Base-by-base conservation (phyloP, 2,329 filamentous ascomycete species). In the Scedosporium aurantiacum region DNA sequence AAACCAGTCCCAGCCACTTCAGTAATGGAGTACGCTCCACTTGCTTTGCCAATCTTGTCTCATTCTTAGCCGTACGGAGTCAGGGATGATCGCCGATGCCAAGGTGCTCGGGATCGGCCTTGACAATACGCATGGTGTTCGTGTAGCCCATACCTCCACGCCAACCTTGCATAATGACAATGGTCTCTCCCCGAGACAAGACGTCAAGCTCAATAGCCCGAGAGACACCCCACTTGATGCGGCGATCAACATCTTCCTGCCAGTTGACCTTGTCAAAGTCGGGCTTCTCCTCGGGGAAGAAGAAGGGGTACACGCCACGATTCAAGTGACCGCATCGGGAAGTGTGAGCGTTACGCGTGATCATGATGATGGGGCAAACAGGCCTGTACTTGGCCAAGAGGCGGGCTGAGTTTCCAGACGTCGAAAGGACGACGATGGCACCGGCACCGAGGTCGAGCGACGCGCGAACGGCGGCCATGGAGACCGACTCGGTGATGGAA, bases 281-380 rank as follows among this genome's bases (percentile, higher is more conserved):
- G 69, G 94, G 94, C 86, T 97, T 97, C 70, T 80, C 78, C 80
- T 96, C 89, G 60, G 88, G 84, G 83, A 97, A 97, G 71, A 89
- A 82, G 88, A 99, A 99, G 63, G 94, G 94, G 74, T 97, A 99
- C 65, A 99, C 93, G 69, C 94, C 94, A 73, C 94, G 93, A 81
- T 97, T 97, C 74, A 99, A 78, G 76, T 99, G 94, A 67, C 86
- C 89, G 77, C 94, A 97, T 77, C 94, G 84, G 63, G 91, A 89
- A 60, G 94, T 90, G 66, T 83, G 85, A 57, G 85, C 78, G 74
- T 89, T 96, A 70, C 94, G 88, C 66, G 93, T 96, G 66, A 99
- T 90, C 93, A 97, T 97, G 82, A 99, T 93, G 79, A 99, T 97
- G 69, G 94, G 94, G 85, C 93, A 97, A 66, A 97, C 92, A 59